phyloP scores from a whole-genome alignment of 192 early-diverging fungal species.

The Fimicolochytrium jonesii region DNA sequence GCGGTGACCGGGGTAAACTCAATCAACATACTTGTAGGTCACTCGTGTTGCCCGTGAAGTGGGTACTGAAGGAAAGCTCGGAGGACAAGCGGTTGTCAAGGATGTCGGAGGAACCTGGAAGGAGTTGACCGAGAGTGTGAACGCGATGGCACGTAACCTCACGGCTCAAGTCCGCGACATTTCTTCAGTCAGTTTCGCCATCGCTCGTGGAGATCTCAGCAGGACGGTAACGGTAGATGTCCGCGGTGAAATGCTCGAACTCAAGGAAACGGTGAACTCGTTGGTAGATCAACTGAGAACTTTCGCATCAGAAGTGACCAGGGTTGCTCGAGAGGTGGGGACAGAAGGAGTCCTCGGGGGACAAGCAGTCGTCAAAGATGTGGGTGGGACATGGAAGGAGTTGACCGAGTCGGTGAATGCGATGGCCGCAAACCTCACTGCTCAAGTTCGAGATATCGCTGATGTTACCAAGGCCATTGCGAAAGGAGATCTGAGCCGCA shows the following conservation, averaged over 20 bases:
- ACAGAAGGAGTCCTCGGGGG: conserved; percentile 71
- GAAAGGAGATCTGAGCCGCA: conserved; percentile 59
- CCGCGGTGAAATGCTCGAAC: conserved; percentile 64
- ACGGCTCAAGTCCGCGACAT: conserved; percentile 56
- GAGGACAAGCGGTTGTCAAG: conserved; percentile 29
- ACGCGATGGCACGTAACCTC: conserved; percentile 25
- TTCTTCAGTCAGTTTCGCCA: conserved; percentile 57
- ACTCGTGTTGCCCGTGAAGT: conserved; percentile 29
- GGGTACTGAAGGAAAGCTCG: conserved; percentile 22
- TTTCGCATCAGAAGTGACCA: conserved; percentile 63
- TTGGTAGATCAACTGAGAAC: conserved; percentile 64
- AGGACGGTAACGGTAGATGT: conserved; percentile 61
- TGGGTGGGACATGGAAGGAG: conserved; percentile 59
- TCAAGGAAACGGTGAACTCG: conserved; percentile 66
- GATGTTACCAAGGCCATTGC: conserved; percentile 59
- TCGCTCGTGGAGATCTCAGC: conserved; percentile 61
- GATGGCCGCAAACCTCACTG: conserved; percentile 57
- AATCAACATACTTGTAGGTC: conserved; percentile 8
- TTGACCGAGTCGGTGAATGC: conserved; percentile 69
- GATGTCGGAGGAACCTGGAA: conserved; percentile 32
- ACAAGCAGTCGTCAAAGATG: conserved; percentile 53
- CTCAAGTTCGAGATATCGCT: conserved; percentile 64
- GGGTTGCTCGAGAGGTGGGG: conserved; percentile 66
- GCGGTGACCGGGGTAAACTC: too few species aligned
- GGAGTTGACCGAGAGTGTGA: conserved; percentile 27